These are phyloP conservation scores for Saturnispora ahearnii DNA, from an alignment of 805 yeast genomes.

Conservation along the genomic window DNA sequence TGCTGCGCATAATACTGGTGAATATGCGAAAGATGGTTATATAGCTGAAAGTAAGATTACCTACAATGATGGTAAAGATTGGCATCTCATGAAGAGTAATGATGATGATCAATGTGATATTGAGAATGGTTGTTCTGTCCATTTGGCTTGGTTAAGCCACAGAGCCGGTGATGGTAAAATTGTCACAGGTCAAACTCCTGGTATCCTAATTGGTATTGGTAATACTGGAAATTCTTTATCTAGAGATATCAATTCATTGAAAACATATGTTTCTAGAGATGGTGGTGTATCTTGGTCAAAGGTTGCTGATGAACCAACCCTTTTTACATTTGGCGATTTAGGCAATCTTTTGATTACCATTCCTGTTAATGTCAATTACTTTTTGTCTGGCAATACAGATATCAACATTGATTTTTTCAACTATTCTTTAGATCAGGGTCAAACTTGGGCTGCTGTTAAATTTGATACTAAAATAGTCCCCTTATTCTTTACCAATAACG, in stretches of 20 bases:
- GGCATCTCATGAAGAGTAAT: slow-evolving; percentile 39
- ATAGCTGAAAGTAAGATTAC: slow-evolving; percentile 32
- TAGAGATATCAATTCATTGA: slow-evolving; percentile 10
- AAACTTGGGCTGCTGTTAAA: slow-evolving; percentile 47
- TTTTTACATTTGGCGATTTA: slow-evolving; percentile 61
- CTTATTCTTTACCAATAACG: slow-evolving; percentile 32
- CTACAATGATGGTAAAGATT: slow-evolving; percentile 44
- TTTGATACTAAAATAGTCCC: slow-evolving; percentile 33
- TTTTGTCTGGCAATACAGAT: slow-evolving; percentile 28
- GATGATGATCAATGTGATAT: slow-evolving; percentile 38
- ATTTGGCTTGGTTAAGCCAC: slow-evolving; percentile 28
- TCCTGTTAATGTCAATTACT: slow-evolving; percentile 27
- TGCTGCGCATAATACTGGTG: slow-evolving; percentile 25
- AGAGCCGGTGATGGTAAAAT: slow-evolving; percentile 34
- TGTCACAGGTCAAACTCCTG: slow-evolving; percentile 49
- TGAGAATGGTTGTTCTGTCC: slow-evolving; percentile 42
- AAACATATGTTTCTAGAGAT: slow-evolving; percentile 61
- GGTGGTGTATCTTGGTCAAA: slow-evolving; percentile 69
- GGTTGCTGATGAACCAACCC: slow-evolving; percentile 43
- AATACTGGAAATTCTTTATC: slow-evolving; percentile 60
- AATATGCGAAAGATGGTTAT: slow-evolving; percentile 15
- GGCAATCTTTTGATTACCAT: slow-evolving; percentile 65
- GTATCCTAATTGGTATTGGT: slow-evolving; percentile 59
- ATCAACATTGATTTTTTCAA: slow-evolving; percentile 17
- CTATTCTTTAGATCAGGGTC: slow-evolving; percentile 69